Base-by-base conservation (phyloP, 2,329 filamentous ascomycete species). In the Clarireedia monteithiana region DNA sequence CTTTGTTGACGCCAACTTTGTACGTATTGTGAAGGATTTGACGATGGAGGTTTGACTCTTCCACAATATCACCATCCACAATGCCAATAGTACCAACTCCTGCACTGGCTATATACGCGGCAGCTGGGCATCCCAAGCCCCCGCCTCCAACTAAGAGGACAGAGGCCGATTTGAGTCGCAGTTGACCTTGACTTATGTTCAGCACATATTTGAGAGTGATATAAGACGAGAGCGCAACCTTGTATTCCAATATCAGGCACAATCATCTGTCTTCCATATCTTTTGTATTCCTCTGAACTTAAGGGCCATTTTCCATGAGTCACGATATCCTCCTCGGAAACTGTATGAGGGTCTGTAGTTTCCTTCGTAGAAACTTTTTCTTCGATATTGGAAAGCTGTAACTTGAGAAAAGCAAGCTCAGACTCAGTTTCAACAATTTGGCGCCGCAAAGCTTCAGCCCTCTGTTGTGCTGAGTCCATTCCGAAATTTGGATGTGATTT, bases 231-330 rank as follows among this genome's bases (percentile, higher is more conserved):
- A n/a, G 23, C 45, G 14, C 20, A 48, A 88, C 88, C 89, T 70
- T 84, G 76, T 1, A 95, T 75, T 0, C 91, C 91, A 59, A 96
- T 77, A 56, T 86, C 82, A 0, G 90, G 87, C 58, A 96, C 82
- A 61, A 97, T 91, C 75, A 97, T 85, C 72, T 96, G 92, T 40
- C 92, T 79, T 6, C 89, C 91, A 73, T 97, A 97, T 59, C 91
- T 81, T 61, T 83, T 82, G 69, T 96, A 96, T 64, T 96, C 91
- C 5, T 86, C 81, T 15, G 77, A 73, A 4, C 73, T 71, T 2
- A 96, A 75, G 0, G 88, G 89, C 86, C 89, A 92, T 61, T 74
- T 80, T 12, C 38, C 48, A 38, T 56, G 45, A 39, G 58, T 63
- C 59, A 63, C 59, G 58, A 20, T 55, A 56, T 40, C 45, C 5